These are phyloP conservation scores for Lachnellula arida DNA, from an alignment of 2,329 filamentous ascomycete genomes.

Conservation along the genomic window DNA sequence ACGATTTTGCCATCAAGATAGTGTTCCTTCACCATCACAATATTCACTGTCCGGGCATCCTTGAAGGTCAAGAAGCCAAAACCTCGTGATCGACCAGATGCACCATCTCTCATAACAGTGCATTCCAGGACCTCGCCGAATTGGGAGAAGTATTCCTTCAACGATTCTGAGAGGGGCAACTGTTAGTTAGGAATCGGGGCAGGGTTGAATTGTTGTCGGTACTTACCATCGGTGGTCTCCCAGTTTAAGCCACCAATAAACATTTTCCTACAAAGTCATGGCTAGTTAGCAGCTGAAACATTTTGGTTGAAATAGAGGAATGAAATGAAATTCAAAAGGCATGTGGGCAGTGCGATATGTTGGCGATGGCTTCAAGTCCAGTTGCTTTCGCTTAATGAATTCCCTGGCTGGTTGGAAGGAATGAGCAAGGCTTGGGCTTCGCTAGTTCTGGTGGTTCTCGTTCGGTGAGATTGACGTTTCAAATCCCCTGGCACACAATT, in stretches of 20 bases:
- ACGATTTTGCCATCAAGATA: constrained; percentile 98
- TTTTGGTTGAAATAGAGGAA: constrained; percentile 2
- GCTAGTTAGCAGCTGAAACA: constrained; percentile 23
- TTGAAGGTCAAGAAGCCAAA: constrained; percentile 98
- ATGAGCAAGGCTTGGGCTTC: not conserved
- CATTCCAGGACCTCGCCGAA: constrained; percentile 97
- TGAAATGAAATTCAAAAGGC: constrained; percentile 2
- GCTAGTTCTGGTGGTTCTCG: constrained; percentile 1
- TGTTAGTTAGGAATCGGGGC: constrained; percentile 4
- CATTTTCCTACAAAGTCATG: constrained; percentile 74
- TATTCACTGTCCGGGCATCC: constrained; percentile 96
- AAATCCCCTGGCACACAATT: not conserved
- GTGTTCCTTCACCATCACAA: constrained; percentile 99
- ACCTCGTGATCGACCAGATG: constrained; percentile 86
- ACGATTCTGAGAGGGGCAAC: constrained; percentile 62
- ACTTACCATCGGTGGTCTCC: constrained; percentile 96
- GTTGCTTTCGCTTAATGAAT: not conserved
- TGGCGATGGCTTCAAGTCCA: not conserved
- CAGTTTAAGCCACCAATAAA: constrained; percentile 98
- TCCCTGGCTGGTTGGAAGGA: not conserved
- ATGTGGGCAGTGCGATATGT: not conserved
- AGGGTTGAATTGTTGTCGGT: not conserved
- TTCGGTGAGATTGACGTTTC: not conserved
- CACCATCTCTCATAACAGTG: constrained; percentile 98
- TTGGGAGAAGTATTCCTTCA: constrained; percentile 95